Evolutionary conservation across 768 basidiomycete species (phyloP), one percentile per base, ranked within the genome.

Genomic region (Lactarius sp.): DNA sequence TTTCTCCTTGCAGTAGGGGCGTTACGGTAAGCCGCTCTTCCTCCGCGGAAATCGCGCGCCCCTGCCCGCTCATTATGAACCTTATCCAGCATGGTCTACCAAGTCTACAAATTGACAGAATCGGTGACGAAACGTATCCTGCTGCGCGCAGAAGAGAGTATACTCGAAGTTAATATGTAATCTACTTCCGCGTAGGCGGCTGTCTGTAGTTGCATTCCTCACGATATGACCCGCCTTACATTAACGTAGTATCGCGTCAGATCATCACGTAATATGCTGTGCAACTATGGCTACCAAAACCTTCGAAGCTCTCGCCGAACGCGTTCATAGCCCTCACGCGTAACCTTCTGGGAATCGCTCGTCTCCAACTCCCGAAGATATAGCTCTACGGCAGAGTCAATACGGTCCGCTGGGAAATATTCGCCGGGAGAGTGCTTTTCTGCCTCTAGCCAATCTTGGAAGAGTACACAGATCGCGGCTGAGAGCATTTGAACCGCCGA

Each of bases 401-500:
- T 84, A 56, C 88, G 81, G 54, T 85, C 87, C 36, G 85, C 91
- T 13, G 92, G 92, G 73, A 93, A 85, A 70, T 89, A 88, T 37
- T 80, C 79, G n/a, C 88, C 83, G 65, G 88, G 87, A 3, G 90
- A 85, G 61, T 88, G 81, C 68, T 80, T 84, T n/a, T 82, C 86
- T 61, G 87, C 88, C 60, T 87, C 83, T 37, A 92, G 71, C 92
- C 92, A 94, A 69, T 93, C 91, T 22, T 77, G 79, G 18, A 94
- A 74, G n/a, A 94, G 78, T 46, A 90, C 75, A 46, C 91, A 89
- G 70, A 94, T 90, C 69, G 92, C 91, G 8, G 86, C 81, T 0
- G 90, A 91, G 60, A 93, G 83, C 46, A 85, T 81, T 70, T 92
- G 89, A 3, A 92, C 87, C 65, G 89, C 90, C 39, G 78, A 79